Evolutionary conservation across 495 filamentous ascomycete species (phyloP), one percentile per base, ranked within the genome.

Genomic region (Penicillium bovifimosum): DNA sequence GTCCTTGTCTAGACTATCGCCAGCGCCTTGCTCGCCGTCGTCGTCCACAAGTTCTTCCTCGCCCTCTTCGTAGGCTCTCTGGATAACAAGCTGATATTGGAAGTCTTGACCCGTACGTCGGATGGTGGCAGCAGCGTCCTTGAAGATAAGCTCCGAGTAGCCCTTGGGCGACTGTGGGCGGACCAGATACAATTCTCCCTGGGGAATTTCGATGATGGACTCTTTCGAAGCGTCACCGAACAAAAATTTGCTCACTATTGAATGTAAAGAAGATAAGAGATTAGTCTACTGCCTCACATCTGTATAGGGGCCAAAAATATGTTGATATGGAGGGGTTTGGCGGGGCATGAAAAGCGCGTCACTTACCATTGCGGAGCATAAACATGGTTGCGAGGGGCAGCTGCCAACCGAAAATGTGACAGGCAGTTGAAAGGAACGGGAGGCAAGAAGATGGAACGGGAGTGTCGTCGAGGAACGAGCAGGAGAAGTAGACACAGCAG

Each of bases 101-200:
- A 86, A 97, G 26, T 95, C 88, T 67, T 95, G 90, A 2, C 86
- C 90, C 8, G 95, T 96, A 18, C 89, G 84, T 54, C 93, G 86
- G 60, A 98, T 96, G 32, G 86, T 85, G 18, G 91, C 90, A 28
- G 86, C 89, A 29, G 90, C 85, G 84, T 98, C 93, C 63, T 95
- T 96, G 81, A 96, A 98, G 70, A 98, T 95, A 60, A 96, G 88
- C 69, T 98, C 95, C 0, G 90, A 96, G 61, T 96, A 96, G 52
- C 93, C 93, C 70, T 98, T 98, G 28, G 91, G 88, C 1, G 93
- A 98, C 27, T 89, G 78, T 5, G 93, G 93, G 55, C 93, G 88
- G 60, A 98, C 95, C 48, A 98, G 86, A 66, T 96, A 98, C 28
- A 98, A 88, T 72, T 96, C 89, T 58, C 93, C 93, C 67, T 96